A percentile compares a stretch with the other conserved stretches of the same genome.
Evolutionary conservation across 371 early-diverging fungal genomes (phyloP).

Genomic region (Parasitella parasitica): DNA sequence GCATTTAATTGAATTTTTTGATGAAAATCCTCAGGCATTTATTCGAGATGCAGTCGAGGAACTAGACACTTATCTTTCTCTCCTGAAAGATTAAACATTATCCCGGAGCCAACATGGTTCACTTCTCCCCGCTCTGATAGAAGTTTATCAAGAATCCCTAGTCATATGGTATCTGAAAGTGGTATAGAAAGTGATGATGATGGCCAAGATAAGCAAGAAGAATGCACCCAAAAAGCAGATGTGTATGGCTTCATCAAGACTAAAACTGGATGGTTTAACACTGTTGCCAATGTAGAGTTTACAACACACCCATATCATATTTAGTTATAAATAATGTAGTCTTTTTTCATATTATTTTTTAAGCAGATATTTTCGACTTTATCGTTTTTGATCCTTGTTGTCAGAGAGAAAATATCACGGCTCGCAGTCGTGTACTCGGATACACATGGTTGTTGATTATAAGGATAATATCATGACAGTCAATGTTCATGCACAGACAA

Average conservation of each 20-base stretch:
- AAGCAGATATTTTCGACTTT: not conserved
- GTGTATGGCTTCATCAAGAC: conserved; percentile 7
- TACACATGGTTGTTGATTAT: not conserved
- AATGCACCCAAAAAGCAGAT: not conserved
- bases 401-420: conserved; percentile 1
- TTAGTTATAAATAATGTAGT: not conserved
- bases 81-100: conserved; percentile 5
- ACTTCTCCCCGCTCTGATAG: conserved; percentile 2
- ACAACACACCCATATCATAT: conserved; percentile 3
- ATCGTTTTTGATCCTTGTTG: not conserved
- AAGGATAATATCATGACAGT: not conserved
- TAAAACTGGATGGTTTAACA: conserved; percentile 12
- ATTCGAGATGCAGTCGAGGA: no score
- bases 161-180: conserved; percentile 1
- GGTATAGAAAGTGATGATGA: conserved; percentile 5
- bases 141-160: conserved; percentile 6
- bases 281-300: not conserved
- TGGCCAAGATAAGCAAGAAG: not conserved
- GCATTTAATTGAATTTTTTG: no score
- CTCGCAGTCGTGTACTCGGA: not conserved
- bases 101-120: conserved; percentile 6
- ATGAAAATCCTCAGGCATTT: no score
- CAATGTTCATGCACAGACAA: not conserved
- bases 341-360: not conserved
- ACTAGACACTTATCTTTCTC: not conserved